A percentile compares a stretch with the other conserved stretches of the same genome.
Evolutionary conservation across 257 asterid species (phyloP).

Genomic region (Penstemon barbatus): DNA sequence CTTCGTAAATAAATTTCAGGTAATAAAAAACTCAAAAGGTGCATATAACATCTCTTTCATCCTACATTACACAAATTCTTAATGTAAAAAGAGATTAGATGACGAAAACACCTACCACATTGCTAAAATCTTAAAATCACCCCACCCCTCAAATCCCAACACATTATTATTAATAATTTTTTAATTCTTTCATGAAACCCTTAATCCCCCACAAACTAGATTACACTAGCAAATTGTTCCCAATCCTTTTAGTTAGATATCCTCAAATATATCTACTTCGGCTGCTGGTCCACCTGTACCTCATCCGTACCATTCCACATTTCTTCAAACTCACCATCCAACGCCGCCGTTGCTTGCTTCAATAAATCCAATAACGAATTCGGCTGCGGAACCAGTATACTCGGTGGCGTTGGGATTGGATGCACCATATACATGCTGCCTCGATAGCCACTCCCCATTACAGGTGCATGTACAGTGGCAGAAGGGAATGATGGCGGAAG

Average conservation of each 20-base stretch:
- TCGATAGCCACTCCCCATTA: neutral
- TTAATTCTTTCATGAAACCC: no score
- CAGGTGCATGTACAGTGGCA: constrained; percentile 25
- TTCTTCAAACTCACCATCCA: constrained; percentile 39
- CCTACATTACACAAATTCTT: constrained; percentile 5
- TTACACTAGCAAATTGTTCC: no score
- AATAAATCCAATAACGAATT: constrained; percentile 72
- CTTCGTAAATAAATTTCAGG: neutral
- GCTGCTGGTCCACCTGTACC: neutral
- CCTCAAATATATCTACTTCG: neutral
- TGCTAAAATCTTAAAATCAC: no score
- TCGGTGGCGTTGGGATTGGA: constrained; percentile 20
- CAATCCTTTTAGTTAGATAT: neutral
- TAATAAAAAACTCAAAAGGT: neutral
- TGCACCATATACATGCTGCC: constrained; percentile 13
- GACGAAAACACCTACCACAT: neutral
- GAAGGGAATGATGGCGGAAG: no score
- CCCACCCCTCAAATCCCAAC: no score
- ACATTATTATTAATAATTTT: no score
- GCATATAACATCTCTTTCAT: constrained; percentile 15
- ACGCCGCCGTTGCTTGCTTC: constrained; percentile 49
- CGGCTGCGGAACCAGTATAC: neutral
- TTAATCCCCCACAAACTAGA: no score
- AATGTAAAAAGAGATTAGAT: constrained; percentile 3
- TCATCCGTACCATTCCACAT: neutral